Base-by-base conservation (phyloP, 805 yeast genomes). In the Torulaspora franciscae region DNA sequence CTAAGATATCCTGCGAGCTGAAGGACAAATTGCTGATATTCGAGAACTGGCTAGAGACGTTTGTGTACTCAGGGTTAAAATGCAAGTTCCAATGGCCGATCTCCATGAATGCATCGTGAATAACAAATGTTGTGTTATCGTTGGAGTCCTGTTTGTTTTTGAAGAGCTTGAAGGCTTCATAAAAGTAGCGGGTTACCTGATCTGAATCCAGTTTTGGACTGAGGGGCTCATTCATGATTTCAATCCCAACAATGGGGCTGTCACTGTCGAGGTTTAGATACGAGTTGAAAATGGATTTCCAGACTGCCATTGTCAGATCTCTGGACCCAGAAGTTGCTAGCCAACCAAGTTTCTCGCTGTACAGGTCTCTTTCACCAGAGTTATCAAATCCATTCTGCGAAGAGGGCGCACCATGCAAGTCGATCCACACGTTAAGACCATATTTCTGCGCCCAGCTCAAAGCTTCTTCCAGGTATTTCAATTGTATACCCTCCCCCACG, bases 371-470 rank as follows among this genome's bases (percentile, higher is more conserved):
- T 24, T 74, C 64, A 1, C 95, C 95, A 6, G 87, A 80, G 56
- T 85, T 86, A 57, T 85, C 91, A 69, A 85, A 85, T 10, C 95
- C 95, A 62, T 86, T 86, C 58, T 86, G 95, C 1, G 90, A 81
- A 1, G 91, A 93, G 6, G 95, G 93, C 8, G 75, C 81, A 10
- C 93, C 89, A 56, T 86, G 95, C 43, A 86, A 65, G 58, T 86
- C 95, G 41, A 86, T 66, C 82, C 85, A 80, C 3, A 81, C 83
- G 47, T 83, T 76, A 49, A 86, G 66, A 11, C 73, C 81, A 53
- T 80, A 63, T 32, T 69, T 68, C 17, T 75, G 64, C 14, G 84
- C 79, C 95, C 95, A 86, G 37, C 68, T 75, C 30, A 86, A 66
- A 1, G 87, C 85, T 46, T 75, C 65, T 37, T 82, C 78, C 47